phyloP scores from a whole-genome alignment of 495 filamentous ascomycete genomes.

The Tuber aestivum region DNA sequence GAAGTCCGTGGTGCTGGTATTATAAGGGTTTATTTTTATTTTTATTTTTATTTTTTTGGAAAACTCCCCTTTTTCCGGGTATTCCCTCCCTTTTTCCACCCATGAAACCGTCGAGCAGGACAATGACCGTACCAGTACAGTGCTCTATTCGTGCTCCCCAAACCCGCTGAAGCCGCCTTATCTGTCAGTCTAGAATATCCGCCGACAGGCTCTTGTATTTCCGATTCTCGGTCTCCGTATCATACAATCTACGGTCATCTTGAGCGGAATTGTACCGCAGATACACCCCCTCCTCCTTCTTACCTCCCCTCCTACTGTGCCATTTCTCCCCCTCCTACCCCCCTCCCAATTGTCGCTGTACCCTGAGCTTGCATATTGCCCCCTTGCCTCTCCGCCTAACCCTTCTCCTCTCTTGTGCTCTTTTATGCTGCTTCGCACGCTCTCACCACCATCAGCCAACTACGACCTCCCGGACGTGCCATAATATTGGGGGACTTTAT shows the following conservation, averaged over 20 bases:
- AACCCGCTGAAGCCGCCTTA: not conserved
- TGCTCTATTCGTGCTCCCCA: not conserved
- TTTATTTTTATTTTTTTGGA: conserved; percentile 10
- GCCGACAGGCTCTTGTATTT: not conserved
- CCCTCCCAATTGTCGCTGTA: not conserved
- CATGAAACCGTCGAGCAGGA: conserved; percentile 31
- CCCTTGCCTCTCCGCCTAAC: not conserved
- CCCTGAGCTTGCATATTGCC: not conserved
- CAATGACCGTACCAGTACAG: not conserved
- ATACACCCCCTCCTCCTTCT: not conserved
- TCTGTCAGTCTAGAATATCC: not conserved
- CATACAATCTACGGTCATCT: not conserved
- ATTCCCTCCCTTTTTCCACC: conserved; percentile 28
- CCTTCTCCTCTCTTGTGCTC: not conserved
- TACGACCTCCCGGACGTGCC: not conserved
- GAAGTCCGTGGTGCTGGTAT: not conserved
- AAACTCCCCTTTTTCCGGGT: conserved; percentile 7
- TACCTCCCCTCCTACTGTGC: conserved; percentile 7
- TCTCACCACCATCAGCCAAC: not conserved
- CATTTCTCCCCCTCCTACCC: not conserved
- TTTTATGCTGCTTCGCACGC: conserved; percentile 1
- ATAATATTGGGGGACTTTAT: not conserved
- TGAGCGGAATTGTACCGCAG: not conserved
- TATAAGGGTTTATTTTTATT: conserved; percentile 3
- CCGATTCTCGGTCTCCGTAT: not conserved